Evolutionary conservation across 495 filamentous ascomycete species (phyloP), one percentile per base, ranked within the genome.

Genomic region (Letharia lupina): DNA sequence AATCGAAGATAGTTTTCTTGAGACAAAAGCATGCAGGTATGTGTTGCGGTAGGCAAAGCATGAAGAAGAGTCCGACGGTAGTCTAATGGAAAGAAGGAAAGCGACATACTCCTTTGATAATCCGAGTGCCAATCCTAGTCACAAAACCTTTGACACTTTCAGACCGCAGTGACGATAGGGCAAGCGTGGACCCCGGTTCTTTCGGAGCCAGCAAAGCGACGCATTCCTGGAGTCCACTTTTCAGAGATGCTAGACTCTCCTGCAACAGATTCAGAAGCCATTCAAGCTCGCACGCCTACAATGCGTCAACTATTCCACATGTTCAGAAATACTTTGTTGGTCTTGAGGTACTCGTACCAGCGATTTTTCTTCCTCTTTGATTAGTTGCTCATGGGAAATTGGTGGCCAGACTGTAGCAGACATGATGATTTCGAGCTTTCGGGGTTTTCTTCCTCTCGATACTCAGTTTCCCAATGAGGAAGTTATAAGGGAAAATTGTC

Each of bases 71-170:
- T 10, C 11, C 41, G 20, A 56, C 4, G 33, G 16, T 6, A 13
- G 31, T n/a, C 45, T 44, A 58, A 18, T 10, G 15, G 35, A 42
- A 41, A 45, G 47, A 70, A 69, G 33, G 11, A 44, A 57, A 33
- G 20, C 28, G 39, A 83, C 84, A 70, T 78, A 89, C 89, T 42
- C 88, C 90, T 68, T 90, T 90, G 44, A 91, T 85, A 42, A 96
- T 83, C 47, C 84, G 81, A 15, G 86, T 87, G 10, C 91, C 91
- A 15, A 91, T 83, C 35, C 91, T 84, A 1, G 93, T 97, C 61
- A 97, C 83, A 74, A 90, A 88, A 7, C 94, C 94, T 74, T 98
- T 98, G 44, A 98, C 86, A 67, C 82, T 85, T 78, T 98, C 94
- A 58, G 89, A 91, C 23, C 95, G 84, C 45, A 88, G 78, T n/a